Evolutionary conservation across 495 filamentous ascomycete species (phyloP).

Genomic region (Pyrenula aspistea): DNA sequence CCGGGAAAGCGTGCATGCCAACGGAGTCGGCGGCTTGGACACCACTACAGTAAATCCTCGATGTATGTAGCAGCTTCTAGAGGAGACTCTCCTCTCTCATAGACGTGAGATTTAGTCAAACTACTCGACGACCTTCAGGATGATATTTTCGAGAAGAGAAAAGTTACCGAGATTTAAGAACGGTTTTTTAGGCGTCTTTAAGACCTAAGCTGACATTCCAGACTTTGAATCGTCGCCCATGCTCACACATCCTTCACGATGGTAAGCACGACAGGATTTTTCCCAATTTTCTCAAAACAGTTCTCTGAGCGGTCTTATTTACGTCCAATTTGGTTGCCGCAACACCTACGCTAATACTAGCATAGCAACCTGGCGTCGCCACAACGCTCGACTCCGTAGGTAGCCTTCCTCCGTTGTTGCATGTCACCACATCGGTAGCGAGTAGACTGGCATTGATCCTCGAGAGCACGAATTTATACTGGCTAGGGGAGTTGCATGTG

Average conservation of each 20-base stretch:
- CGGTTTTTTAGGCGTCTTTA: no score
- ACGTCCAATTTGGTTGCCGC: constrained; percentile 46
- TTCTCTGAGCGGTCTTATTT: constrained; percentile 37
- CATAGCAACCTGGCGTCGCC: constrained; percentile 37
- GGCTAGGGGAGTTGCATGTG: constrained; percentile 28
- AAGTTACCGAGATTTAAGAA: no score
- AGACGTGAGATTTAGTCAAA: no score
- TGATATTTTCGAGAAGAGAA: no score
- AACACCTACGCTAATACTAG: constrained; percentile 50
- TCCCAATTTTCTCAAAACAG: constrained; percentile 41
- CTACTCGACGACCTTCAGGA: no score
- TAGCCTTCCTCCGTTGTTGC: constrained; percentile 34
- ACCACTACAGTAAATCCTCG: no score
- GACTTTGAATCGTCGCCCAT: no score
- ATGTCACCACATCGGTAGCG: constrained; percentile 40
- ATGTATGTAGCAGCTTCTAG: no score
- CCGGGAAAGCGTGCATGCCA: no score
- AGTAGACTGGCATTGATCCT: constrained; percentile 44
- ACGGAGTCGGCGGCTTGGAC: no score
- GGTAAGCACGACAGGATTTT: constrained; percentile 33
- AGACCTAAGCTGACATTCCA: no score
- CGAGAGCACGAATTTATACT: constrained; percentile 50
- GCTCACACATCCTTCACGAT: background rate
- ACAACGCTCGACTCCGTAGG: constrained; percentile 44
- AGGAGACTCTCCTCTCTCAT: no score